Percentiles rank a stretch among this genome's conserved stretches.
Evolutionary conservation across 1,284 basidiomycete species (phyloP).

Genomic region (Cutaneotrichosporon sp.): DNA sequence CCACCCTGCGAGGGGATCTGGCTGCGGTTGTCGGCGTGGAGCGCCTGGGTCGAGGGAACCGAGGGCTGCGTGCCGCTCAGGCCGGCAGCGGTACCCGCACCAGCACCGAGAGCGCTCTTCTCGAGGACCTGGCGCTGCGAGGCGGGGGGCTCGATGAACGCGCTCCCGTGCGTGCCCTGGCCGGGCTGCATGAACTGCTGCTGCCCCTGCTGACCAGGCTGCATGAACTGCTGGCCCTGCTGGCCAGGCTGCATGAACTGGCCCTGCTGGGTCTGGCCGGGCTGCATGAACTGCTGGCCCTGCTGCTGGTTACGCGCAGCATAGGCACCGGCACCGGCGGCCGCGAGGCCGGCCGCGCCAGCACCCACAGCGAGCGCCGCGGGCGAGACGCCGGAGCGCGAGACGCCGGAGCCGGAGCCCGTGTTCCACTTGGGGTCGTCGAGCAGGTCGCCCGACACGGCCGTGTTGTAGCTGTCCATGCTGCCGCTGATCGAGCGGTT

Average conservation of each 20-base stretch:
- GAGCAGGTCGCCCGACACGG: background rate
- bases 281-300: conserved; percentile 1
- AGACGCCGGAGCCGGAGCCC: no score
- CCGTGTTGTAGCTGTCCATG: conserved; percentile 2
- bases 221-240: background rate
- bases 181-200: background rate
- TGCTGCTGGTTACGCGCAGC: background rate
- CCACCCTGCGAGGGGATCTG: background rate
- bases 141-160: background rate
- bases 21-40: background rate
- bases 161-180: conserved; percentile 3
- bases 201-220: background rate
- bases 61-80: no score
- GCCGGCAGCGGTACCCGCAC: no score
- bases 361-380: background rate
- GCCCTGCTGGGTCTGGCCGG: no score
- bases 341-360: conserved; percentile 8
- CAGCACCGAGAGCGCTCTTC: no score
- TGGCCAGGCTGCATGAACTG: no score
- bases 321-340: background rate
- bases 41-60: background rate
- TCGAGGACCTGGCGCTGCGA: no score
- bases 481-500: background rate
- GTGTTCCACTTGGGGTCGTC: background rate
- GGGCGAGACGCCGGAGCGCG: conserved; percentile 1